phyloP scores from a whole-genome alignment of 2,329 filamentous ascomycete species.

The Ophiostoma quercus region DNA sequence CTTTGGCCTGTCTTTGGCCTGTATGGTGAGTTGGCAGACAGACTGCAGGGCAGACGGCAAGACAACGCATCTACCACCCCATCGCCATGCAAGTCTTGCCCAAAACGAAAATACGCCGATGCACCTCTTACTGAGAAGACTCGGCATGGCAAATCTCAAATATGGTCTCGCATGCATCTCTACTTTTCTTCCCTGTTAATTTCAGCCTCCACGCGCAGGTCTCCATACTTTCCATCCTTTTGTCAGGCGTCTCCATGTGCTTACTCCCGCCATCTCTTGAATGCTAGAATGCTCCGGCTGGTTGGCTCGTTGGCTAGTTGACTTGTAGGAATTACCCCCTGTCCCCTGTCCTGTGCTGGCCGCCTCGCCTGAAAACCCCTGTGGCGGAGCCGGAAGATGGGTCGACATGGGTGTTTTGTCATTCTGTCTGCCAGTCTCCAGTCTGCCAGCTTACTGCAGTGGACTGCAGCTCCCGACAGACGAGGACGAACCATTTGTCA shows the following conservation, averaged over 20 bases:
- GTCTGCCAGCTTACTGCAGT: neutral
- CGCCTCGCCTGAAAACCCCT: slow-evolving; percentile 5
- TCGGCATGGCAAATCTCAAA: neutral
- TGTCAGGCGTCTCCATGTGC: neutral
- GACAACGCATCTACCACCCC: neutral
- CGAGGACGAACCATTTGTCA: slow-evolving; percentile 6
- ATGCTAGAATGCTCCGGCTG: neutral
- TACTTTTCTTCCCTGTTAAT: slow-evolving; percentile 1
- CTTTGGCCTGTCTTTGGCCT: too few relatives aligned
- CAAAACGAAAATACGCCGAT: neutral
- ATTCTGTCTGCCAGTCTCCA: neutral
- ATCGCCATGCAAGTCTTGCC: neutral
- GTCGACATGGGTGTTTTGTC: neutral
- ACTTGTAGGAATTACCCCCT: neutral
- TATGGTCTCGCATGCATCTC: neutral
- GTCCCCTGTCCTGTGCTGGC: slow-evolving; percentile 11
- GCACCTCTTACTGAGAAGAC: neutral
- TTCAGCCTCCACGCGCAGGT: slow-evolving; percentile 5
- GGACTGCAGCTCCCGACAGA: neutral
- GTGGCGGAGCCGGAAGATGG: neutral
- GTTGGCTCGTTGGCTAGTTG: neutral
- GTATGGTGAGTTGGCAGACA: neutral
- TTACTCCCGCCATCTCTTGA: neutral
- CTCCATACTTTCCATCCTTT: neutral
- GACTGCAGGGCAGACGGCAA: neutral